Percentiles rank a stretch among this genome's conserved stretches.
These are phyloP conservation scores for Fusarium chaquense DNA, from an alignment of 2,329 filamentous ascomycete species.

Conservation along the genomic window DNA sequence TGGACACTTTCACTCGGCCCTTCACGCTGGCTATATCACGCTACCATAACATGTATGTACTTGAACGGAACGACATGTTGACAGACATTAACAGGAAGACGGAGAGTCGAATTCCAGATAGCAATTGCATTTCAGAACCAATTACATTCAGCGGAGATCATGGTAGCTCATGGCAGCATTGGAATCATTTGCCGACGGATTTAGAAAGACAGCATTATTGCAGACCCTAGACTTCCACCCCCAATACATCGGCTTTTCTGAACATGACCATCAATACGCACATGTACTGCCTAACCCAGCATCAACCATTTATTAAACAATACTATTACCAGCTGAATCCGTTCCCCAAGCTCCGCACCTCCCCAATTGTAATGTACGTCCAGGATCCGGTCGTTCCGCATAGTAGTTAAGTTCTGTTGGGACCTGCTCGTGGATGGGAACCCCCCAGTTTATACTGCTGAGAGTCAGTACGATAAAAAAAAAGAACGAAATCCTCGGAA, in stretches of 20 bases:
- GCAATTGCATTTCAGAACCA: not conserved
- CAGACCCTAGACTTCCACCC: not conserved
- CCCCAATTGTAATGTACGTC: not conserved
- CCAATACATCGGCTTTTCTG: not conserved
- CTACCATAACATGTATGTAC: not conserved
- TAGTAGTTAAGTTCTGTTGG: not conserved
- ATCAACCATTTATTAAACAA: not conserved
- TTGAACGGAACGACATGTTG: not conserved
- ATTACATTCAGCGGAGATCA: not conserved
- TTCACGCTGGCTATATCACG: not conserved
- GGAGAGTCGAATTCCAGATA: too few species aligned
- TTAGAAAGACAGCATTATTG: not conserved
- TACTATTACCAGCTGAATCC: not conserved
- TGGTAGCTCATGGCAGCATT: not conserved
- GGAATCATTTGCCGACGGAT: not conserved
- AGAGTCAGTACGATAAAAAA: not conserved
- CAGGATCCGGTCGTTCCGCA: not conserved
- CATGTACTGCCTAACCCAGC: not conserved
- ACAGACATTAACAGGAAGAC: not conserved
- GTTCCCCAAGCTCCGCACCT: not conserved
- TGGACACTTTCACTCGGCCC: too few species aligned
- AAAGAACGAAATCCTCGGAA: not conserved
- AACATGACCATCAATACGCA: not conserved
- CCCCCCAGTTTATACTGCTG: not conserved
- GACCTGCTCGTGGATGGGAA: not conserved